Base-by-base conservation (phyloP, 2,329 filamentous ascomycete species). In the Teratosphaeriaceae sp. region DNA sequence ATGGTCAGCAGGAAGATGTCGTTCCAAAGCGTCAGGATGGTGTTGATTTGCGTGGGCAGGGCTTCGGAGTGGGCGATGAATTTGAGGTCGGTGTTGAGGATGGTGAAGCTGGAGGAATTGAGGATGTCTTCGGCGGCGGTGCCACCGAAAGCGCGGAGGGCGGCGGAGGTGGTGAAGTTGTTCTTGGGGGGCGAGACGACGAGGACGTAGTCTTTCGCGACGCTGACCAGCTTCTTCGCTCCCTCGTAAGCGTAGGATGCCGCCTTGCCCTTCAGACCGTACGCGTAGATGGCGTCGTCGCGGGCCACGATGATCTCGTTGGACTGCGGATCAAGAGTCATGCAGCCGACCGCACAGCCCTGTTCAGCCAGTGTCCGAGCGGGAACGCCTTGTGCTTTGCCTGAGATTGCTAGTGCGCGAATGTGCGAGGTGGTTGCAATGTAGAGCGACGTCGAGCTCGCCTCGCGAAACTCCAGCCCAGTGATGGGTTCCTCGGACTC, bases 401-500 rank as follows among this genome's bases (percentile, higher is more conserved):
- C 88, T 8, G 88, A 86, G 49, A 97, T 87, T 2, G 86, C 79
- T 36, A 98, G 72, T 44, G 88, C 94, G 52, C 95, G 70, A 44
- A 98, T 88, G 34, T 88, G 80, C 22, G 81, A 84, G 0, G 89
- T 96, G 0, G 92, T 98, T 3, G 89, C 86, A 43, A 98, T 85
- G 63, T 95, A 97, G 0, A 98, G 73, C 0, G 85, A 90, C 2
- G 85, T 92, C 31, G 73, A 72, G 36, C 69, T 69, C 4, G 76
- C 75, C 55, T 75, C 72, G 35, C 79, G 70, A 47, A 95, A 84
- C 58, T 92, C 85, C 12, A 98, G 81, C 1, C 89, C 90, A 0
- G 92, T 98, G 8, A 98, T 82, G 0, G 92, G 94, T 62, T 98
- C 92, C 56, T 97, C 89, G 0, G 89, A 95, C 61, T 98, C 92